A percentile compares a stretch with the other conserved stretches of the same genome.
Evolutionary conservation across 2,329 filamentous ascomycete genomes (phyloP).

Genomic region (Cladosporium sphaerospermum): DNA sequence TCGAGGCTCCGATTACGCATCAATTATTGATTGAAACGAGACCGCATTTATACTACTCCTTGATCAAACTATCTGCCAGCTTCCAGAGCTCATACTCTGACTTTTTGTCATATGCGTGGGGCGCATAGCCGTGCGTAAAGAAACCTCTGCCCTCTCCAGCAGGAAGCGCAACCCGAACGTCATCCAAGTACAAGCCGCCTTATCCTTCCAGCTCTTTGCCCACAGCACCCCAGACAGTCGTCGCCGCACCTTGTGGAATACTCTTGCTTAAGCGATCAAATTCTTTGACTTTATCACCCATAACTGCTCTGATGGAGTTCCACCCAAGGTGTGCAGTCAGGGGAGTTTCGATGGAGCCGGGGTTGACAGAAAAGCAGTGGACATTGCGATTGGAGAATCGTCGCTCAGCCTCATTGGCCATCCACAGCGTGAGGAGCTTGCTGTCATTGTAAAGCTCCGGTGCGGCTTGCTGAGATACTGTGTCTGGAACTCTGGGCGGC

Average conservation of each 20-base stretch:
- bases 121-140: neutral
- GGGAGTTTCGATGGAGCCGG: slow-evolving; percentile 16
- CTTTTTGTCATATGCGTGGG: neutral
- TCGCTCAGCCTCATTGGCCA: slow-evolving; percentile 47
- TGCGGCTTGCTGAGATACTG: slow-evolving; percentile 18
- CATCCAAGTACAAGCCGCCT: slow-evolving; percentile 38
- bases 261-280: neutral
- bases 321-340: neutral
- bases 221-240: slow-evolving; percentile 40
- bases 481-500: slow-evolving; percentile 23
- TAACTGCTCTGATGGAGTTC: neutral
- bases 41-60: neutral
- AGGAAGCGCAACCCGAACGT: neutral
- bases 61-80: neutral
- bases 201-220: neutral
- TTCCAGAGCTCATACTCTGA: neutral
- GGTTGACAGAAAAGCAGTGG: slow-evolving; percentile 41
- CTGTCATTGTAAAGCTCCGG: slow-evolving; percentile 37
- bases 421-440: slow-evolving; percentile 48
- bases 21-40: too few species aligned
- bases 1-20: too few species aligned
- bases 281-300: neutral
- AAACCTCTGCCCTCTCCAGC: neutral
- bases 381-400: slow-evolving; percentile 41
- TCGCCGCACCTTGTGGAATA: slow-evolving; percentile 44